phyloP scores from a whole-genome alignment of 352 stramenopile genomes.

The Thraustotheca clavata region DNA sequence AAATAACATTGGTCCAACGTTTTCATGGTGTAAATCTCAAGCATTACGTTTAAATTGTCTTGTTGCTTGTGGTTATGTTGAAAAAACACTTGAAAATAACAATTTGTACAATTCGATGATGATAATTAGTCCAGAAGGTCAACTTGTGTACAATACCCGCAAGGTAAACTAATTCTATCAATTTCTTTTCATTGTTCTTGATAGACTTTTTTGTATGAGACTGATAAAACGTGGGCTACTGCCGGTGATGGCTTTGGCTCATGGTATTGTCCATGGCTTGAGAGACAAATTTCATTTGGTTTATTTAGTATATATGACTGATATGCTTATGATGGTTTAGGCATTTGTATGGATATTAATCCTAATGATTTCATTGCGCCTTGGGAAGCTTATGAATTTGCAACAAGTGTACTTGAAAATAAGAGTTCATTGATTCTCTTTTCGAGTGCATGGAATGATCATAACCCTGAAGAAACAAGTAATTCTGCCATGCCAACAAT shows the following conservation, averaged over 20 bases:
- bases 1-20: constrained; percentile 45
- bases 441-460: constrained; percentile 75
- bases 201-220: constrained; percentile 76
- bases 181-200: too few species aligned
- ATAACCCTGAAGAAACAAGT: constrained; percentile 40
- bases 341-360: constrained; percentile 89
- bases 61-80: constrained; percentile 21
- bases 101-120: constrained; percentile 72
- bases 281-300: constrained; percentile 67
- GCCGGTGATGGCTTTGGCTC: constrained; percentile 43
- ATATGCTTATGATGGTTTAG: neutral
- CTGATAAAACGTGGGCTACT: constrained; percentile 73
- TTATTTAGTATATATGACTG: too few species aligned
- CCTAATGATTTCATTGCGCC: constrained; percentile 65
- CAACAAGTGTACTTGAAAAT: constrained; percentile 34
- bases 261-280: constrained; percentile 68
- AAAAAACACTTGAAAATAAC: constrained; percentile 17
- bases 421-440: constrained; percentile 71
- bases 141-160: constrained; percentile 58
- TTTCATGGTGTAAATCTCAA: constrained; percentile 58
- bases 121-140: constrained; percentile 56
- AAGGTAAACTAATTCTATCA: constrained; percentile 30
- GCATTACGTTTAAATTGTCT: constrained; percentile 43
- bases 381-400: constrained; percentile 68
- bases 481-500: constrained; percentile 38